phyloP scores from a whole-genome alignment of 768 basidiomycete genomes.

The Rubroboletus pulcherrimus region DNA sequence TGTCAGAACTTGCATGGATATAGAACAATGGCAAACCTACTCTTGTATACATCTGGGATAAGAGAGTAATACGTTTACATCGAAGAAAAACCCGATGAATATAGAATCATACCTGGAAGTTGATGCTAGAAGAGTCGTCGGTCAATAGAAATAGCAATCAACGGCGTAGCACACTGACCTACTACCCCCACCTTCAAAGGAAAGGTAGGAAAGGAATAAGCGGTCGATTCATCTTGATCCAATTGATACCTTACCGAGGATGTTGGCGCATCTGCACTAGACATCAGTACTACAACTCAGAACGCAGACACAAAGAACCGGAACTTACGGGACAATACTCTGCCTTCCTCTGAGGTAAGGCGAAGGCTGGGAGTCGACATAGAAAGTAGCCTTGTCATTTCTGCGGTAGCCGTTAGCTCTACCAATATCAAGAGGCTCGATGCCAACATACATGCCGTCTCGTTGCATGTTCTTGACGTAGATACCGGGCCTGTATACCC shows the following conservation, averaged over 20 bases:
- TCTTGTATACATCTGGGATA: slow-evolving; percentile 57
- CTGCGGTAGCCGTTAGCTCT: slow-evolving; percentile 29
- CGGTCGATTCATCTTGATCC: neutral
- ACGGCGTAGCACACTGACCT: slow-evolving; percentile 35
- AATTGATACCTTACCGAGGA: slow-evolving; percentile 39
- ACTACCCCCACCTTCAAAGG: slow-evolving; percentile 46
- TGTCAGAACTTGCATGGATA: neutral
- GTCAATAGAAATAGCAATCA: neutral
- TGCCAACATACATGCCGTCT: slow-evolving; percentile 54
- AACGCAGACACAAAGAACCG: neutral
- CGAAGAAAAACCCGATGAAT: neutral
- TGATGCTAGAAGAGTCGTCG: slow-evolving; percentile 45
- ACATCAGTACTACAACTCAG: neutral
- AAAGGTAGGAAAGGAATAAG: neutral
- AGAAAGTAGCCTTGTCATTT: slow-evolving; percentile 74
- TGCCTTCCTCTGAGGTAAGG: slow-evolving; percentile 57
- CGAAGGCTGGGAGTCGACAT: slow-evolving; percentile 57
- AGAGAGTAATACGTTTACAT: neutral
- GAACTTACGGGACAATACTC: slow-evolving; percentile 62
- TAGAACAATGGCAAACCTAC: slow-evolving; percentile 25
- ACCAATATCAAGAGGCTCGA: neutral
- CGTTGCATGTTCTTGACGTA: slow-evolving; percentile 70
- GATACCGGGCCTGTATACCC: slow-evolving; percentile 71
- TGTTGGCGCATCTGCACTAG: slow-evolving; percentile 55
- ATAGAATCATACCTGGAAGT: slow-evolving; percentile 46